phyloP scores from a whole-genome alignment of 2,329 filamentous ascomycete species.

The Paraphoma sp. region DNA sequence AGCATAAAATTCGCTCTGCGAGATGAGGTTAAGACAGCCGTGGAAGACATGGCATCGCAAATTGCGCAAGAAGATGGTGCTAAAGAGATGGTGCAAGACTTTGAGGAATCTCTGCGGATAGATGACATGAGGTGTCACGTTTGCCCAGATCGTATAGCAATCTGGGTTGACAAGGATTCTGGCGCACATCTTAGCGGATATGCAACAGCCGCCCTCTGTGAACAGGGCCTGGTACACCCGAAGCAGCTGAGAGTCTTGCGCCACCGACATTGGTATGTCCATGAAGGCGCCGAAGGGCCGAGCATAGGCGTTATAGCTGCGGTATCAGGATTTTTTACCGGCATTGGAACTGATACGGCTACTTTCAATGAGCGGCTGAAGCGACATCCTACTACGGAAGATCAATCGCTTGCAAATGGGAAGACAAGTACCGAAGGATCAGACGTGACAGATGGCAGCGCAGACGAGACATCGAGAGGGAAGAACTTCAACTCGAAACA shows the following conservation, averaged over 20 bases:
- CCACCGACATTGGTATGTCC: constrained; percentile 27
- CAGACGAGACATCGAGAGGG: background rate
- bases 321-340: constrained; percentile 12
- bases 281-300: constrained; percentile 26
- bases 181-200: constrained; percentile 25
- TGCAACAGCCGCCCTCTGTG: constrained; percentile 13
- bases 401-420: background rate
- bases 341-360: constrained; percentile 14
- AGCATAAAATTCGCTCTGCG: constrained; percentile 56
- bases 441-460: background rate
- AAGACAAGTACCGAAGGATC: background rate
- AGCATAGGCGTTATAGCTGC: constrained; percentile 17
- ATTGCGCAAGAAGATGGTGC: constrained; percentile 26
- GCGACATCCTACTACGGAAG: background rate
- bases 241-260: constrained; percentile 21
- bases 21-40: constrained; percentile 36
- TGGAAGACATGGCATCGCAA: constrained; percentile 22
- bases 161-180: constrained; percentile 26
- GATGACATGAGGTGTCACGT: constrained; percentile 27
- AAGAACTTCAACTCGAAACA: constrained; percentile 3
- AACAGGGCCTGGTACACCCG: constrained; percentile 11
- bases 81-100: constrained; percentile 12
- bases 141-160: constrained; percentile 23
- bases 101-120: constrained; percentile 15
- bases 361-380: constrained; percentile 19